phyloP scores from a whole-genome alignment of 2,329 filamentous ascomycete genomes.

The Cladosporium sp. region DNA sequence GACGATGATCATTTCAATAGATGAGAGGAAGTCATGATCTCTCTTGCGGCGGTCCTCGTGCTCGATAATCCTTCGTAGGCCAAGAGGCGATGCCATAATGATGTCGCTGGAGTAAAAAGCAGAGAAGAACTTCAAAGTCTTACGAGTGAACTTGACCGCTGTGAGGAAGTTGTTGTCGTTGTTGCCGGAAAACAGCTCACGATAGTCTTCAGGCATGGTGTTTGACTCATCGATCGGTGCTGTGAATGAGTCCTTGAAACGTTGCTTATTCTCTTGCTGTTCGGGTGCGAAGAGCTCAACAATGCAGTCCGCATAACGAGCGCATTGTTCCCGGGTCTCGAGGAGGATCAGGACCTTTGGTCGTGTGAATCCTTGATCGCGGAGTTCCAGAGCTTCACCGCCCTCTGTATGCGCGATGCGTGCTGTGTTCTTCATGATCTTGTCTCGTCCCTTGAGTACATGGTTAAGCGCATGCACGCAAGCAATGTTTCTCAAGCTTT shows the following conservation, averaged over 20 bases:
- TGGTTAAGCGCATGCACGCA: constrained; percentile 90
- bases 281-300: constrained; percentile 75
- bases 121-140: constrained; percentile 91
- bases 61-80: constrained; percentile 86
- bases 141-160: constrained; percentile 94
- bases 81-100: constrained; percentile 85
- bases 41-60: constrained; percentile 68
- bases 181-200: constrained; percentile 87
- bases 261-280: constrained; percentile 91
- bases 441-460: constrained; percentile 87
- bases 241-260: constrained; percentile 82
- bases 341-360: constrained; percentile 90
- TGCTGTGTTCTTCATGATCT: constrained; percentile 88
- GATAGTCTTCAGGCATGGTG: constrained; percentile 82
- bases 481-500: constrained; percentile 67
- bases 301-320: constrained; percentile 74
- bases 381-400: constrained; percentile 66
- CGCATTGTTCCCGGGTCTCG: constrained; percentile 84
- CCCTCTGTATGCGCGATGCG: constrained; percentile 68
- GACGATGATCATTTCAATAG: constrained; percentile 84
- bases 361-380: constrained; percentile 93
- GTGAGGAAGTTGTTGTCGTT: constrained; percentile 97
- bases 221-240: constrained; percentile 67
- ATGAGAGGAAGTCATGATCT: constrained; percentile 89
- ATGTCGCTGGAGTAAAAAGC: constrained; percentile 97